These are phyloP conservation scores for Podaxis rugospora DNA, from an alignment of 768 basidiomycete species.

Conservation along the genomic window DNA sequence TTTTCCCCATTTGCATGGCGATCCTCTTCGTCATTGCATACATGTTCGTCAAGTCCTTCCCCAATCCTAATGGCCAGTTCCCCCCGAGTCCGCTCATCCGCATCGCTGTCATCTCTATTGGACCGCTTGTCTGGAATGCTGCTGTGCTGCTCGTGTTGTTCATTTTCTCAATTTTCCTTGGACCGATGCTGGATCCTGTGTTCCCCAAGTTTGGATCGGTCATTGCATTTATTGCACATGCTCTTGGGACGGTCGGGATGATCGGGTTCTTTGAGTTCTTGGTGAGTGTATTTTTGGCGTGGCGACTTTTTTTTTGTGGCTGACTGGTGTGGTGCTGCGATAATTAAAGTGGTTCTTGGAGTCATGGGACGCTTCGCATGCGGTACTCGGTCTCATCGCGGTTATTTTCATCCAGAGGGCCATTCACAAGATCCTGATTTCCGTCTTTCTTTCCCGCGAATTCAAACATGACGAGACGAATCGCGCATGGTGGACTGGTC, in stretches of 20 bases:
- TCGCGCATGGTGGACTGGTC: conserved; percentile 98
- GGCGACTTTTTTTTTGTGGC: background rate
- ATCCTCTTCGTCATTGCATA: conserved; percentile 84
- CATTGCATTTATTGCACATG: conserved; percentile 89
- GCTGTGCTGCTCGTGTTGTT: conserved; percentile 84
- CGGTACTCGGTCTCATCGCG: conserved; percentile 88
- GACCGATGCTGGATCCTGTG: conserved; percentile 80
- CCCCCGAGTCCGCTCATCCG: conserved; percentile 86
- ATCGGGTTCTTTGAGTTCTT: conserved; percentile 96
- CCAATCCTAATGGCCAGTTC: conserved; percentile 48
- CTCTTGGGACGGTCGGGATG: conserved; percentile 78
- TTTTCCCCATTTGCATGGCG: conserved; percentile 85
- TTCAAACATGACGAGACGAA: conserved; percentile 99
- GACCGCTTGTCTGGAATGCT: conserved; percentile 95
- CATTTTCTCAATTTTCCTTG: conserved; percentile 87
- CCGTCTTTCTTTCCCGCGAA: conserved; percentile 92
- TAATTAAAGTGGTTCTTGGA: conserved; percentile 84
- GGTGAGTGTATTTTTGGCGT: conserved; percentile 42
- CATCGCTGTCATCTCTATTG: conserved; percentile 88
- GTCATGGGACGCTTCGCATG: conserved; percentile 86
- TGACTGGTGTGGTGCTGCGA: conserved; percentile 16
- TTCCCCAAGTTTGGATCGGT: conserved; percentile 89
- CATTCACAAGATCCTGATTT: conserved; percentile 89
- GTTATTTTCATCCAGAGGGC: conserved; percentile 91
- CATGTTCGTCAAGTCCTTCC: conserved; percentile 92